Evolutionary conservation across 202 grass and related monocot genomes (phyloP), one percentile per base, ranked within the genome.

Genomic region (Zoysia matrella): DNA sequence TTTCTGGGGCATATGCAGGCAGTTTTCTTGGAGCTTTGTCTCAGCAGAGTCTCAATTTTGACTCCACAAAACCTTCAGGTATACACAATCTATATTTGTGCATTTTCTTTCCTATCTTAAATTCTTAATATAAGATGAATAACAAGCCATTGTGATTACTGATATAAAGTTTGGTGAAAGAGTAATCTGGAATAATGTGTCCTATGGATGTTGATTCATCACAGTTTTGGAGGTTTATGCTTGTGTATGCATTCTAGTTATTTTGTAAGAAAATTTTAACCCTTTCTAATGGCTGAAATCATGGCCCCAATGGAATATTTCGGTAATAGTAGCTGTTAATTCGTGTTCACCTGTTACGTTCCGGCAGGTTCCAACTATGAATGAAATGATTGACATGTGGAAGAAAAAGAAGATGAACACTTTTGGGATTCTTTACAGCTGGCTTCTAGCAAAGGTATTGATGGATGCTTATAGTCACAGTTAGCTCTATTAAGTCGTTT

Each of bases 351-450:
- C 7, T 63, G 47, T 48, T 73, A 1, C 36, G 10, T 73, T 43
- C 0, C 7, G 10, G 70, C 80, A 98, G 95, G 95, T 98, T 78
- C 96, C 96, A 69, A 98, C 90, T 63, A 71, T 91, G 80, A 92
- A 82, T 22, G 90, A 98, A 84, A 98, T 98, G 92, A 83, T 93
- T 91, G 92, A 98, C 80, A 93, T 91, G 90, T 98, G 92, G 90
- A 98, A 92, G 85, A 98, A 93, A 54, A 92, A 98, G 73, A 98
- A 93, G 72, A 89, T 88, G 80, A 98, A 95, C 76, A 78, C 92
- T 73, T 98, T 98, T 68, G 96, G 96, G n/a, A 98, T 98, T 78
- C 82, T 98, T 56, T 98, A 98, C 69, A 93, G 87, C 76, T 98
- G 96, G 90, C 95, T 98, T 85, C 96, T 98, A 81, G 92, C 96